A percentile compares a stretch with the other conserved stretches of the same genome.
phyloP scores from a whole-genome alignment of 2,329 filamentous ascomycete genomes.

The Chalaropsis ovoidea region DNA sequence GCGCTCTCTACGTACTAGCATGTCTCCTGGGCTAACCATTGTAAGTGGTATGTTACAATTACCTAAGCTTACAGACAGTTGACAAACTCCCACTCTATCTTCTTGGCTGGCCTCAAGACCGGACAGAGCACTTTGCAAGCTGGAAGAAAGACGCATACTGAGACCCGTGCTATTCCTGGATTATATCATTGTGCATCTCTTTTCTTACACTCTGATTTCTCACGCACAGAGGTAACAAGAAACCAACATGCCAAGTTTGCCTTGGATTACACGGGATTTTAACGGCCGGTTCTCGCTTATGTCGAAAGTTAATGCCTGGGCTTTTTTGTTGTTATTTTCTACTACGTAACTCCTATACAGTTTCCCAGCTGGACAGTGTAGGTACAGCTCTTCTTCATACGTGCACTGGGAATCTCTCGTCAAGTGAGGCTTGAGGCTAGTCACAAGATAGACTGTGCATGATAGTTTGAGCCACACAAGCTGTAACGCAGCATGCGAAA shows the following conservation, averaged over 20 bases:
- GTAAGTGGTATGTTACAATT: too few species aligned
- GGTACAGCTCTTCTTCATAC: not conserved
- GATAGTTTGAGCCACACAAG: not conserved
- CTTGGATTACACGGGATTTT: not conserved
- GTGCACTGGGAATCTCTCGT: not conserved
- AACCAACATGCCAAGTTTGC: not conserved
- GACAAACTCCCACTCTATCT: too few species aligned
- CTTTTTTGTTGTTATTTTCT: not conserved
- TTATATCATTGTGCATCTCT: not conserved
- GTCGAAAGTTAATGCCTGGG: not conserved
- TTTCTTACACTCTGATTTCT: not conserved
- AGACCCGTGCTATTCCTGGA: not conserved
- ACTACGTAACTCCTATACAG: not conserved
- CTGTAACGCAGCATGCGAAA: not conserved
- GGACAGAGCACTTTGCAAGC: too few species aligned
- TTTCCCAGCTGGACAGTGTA: not conserved
- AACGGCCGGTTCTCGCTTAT: not conserved
- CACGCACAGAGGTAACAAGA: not conserved
- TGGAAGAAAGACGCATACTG: too few species aligned
- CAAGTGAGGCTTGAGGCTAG: conserved; percentile 13
- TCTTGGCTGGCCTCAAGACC: too few species aligned
- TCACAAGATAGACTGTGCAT: not conserved
- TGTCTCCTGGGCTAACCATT: too few species aligned
- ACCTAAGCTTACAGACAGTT: too few species aligned
- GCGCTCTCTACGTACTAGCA: too few species aligned